Evolutionary conservation across 139 green algal species (phyloP), one percentile per base, ranked within the genome.

Genomic region (Chloropicon primus): DNA sequence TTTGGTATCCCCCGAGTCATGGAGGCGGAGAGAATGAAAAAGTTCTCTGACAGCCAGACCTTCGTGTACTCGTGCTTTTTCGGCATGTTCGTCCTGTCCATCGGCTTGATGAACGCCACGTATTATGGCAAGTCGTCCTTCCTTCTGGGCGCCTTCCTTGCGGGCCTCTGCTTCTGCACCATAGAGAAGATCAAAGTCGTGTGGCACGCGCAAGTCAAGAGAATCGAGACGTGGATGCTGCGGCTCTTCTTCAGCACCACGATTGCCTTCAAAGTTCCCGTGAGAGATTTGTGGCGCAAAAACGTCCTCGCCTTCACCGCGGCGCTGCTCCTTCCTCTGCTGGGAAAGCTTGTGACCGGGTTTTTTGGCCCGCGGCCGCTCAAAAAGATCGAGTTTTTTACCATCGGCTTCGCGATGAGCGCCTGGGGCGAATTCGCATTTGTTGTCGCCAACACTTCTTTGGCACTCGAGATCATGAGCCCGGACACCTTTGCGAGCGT

Each of bases 371-470:
- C 23, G 23, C 17, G 10, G 10, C 77, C 77, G 2, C 24, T 72
- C 72, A 72, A 25, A 21, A 21, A 22, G 71, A 76, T 62, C 28
- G 41, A n/a, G 10, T 62, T 62, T 17, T 62, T 62, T 17, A 62
- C 41, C 41, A 77, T 81, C 28, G 77, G 77, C n/a, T 77, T 72
- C 28, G 77, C 77, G 23, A 81, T 81, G 77, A 53, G n/a, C n/a
- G 72, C 77, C 2, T 81, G 77, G 77, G 77, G 77, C 10, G 77
- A 81, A 24, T 81, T 81, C 27, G 77, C 77, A 2, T 81, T 81
- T 28, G 76, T 81, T 29, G 72, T 81, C 2, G 77, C 77, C 10
- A 62, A 62, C 41, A 62, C 41, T n/a, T 62, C 41, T 5, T 17
- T 62, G 5, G 41, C 5, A n/a, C 41, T 62, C 10, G 41, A 17